Evolutionary conservation across 768 basidiomycete species (phyloP).

Genomic region (Pisolithus orientalis): DNA sequence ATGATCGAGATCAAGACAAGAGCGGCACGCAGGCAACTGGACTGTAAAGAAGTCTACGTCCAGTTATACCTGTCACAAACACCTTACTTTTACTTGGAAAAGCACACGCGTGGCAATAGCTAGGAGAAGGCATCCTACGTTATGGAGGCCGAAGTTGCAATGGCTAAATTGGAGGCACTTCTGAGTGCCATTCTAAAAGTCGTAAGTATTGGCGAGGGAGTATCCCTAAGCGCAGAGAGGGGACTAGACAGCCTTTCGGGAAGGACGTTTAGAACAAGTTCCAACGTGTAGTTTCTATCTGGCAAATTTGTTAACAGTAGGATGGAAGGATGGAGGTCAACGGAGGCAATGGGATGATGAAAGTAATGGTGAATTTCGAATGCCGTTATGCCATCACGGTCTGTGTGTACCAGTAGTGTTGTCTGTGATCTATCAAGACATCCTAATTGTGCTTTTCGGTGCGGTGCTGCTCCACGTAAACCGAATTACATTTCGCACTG

Average conservation of each 20-base stretch:
- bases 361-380: too few relatives aligned
- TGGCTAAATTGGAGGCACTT: slow-evolving; percentile 23
- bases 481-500: too few relatives aligned
- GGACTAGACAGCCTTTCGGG: slow-evolving; percentile 13
- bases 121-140: slow-evolving; percentile 18
- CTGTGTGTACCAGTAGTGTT: too few relatives aligned
- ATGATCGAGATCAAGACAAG: slow-evolving; percentile 33
- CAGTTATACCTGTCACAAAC: slow-evolving; percentile 71
- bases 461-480: too few relatives aligned
- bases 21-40: slow-evolving; percentile 22
- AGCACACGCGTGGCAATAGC: slow-evolving; percentile 46
- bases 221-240: slow-evolving; percentile 36
- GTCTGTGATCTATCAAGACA: too few relatives aligned
- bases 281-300: neutral
- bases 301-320: too few relatives aligned
- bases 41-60: slow-evolving; percentile 59
- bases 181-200: slow-evolving; percentile 37
- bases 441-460: too few relatives aligned
- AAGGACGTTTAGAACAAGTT: slow-evolving; percentile 20
- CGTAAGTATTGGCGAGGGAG: slow-evolving; percentile 46
- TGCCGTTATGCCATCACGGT: too few relatives aligned
- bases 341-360: too few relatives aligned
- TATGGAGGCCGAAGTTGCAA: slow-evolving; percentile 11
- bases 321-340: too few relatives aligned
- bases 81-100: slow-evolving; percentile 49